These are phyloP conservation scores for Rosa persica DNA, from an alignment of 306 rosid genomes.

Conservation along the genomic window DNA sequence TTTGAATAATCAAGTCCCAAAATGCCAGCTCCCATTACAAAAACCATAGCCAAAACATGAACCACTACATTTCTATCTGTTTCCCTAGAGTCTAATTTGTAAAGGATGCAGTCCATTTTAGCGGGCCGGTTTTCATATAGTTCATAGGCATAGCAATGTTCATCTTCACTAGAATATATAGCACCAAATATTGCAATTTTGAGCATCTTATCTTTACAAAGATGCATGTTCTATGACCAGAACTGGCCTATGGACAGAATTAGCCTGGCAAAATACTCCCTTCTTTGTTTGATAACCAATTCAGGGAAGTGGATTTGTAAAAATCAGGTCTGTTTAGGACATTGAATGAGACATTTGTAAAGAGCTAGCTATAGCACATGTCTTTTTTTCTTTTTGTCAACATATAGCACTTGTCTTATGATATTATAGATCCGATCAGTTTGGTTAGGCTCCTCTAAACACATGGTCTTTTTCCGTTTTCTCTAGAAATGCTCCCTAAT, in stretches of 20 bases:
- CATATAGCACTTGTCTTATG: too few species aligned
- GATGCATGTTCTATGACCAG: not conserved
- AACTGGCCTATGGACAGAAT: not conserved
- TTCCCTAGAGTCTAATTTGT: not conserved
- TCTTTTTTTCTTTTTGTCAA: too few species aligned
- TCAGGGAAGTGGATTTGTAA: not conserved
- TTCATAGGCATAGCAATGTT: not conserved
- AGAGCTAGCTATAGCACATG: not conserved
- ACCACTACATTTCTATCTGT: not conserved
- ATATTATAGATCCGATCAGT: too few species aligned
- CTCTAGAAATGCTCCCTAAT: too few species aligned
- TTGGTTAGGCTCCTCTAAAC: too few species aligned
- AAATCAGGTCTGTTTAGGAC: not conserved
- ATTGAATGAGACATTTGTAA: not conserved
- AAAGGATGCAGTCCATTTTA: not conserved
- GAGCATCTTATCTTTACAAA: not conserved
- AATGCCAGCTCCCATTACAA: not conserved
- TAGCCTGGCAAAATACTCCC: not conserved
- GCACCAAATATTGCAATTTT: not conserved
- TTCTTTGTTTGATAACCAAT: not conserved
- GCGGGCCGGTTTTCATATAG: not conserved
- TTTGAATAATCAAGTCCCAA: constrained; percentile 3
- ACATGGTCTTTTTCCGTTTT: too few species aligned
- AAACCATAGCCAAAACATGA: not conserved
- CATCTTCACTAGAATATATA: not conserved